These are phyloP conservation scores for Leptographium lundbergii DNA, from an alignment of 2,329 filamentous ascomycete genomes.

Conservation along the genomic window DNA sequence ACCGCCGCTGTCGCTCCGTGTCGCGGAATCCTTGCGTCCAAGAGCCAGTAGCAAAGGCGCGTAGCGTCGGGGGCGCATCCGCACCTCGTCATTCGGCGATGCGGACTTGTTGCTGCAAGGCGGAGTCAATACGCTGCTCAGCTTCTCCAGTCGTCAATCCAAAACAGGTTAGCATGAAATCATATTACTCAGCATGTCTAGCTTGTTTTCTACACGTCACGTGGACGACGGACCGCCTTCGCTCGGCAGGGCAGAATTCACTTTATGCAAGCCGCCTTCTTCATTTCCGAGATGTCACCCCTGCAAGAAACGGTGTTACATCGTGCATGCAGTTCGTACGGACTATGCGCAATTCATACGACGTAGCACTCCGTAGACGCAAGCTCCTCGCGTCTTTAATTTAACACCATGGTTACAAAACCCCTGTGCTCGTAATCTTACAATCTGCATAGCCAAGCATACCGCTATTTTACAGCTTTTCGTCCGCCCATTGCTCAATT, in stretches of 20 bases:
- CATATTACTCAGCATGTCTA: neutral
- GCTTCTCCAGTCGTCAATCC: neutral
- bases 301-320: neutral
- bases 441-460: too few relatives aligned
- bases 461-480: constrained; percentile 19
- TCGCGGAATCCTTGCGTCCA: too few relatives aligned
- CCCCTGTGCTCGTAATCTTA: neutral
- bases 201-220: neutral
- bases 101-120: neutral
- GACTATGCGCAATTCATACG: neutral
- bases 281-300: neutral
- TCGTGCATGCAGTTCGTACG: neutral
- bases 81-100: neutral
- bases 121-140: neutral
- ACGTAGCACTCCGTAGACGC: neutral
- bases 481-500: constrained; percentile 43
- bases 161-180: neutral
- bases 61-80: neutral
- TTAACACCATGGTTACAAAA: neutral
- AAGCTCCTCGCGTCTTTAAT: neutral
- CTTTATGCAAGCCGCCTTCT: neutral
- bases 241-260: neutral
- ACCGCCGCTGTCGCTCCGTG: neutral
- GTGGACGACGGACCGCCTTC: neutral
- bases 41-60: neutral